phyloP scores from a whole-genome alignment of 2,329 filamentous ascomycete species.

The Myotisia sp. region DNA sequence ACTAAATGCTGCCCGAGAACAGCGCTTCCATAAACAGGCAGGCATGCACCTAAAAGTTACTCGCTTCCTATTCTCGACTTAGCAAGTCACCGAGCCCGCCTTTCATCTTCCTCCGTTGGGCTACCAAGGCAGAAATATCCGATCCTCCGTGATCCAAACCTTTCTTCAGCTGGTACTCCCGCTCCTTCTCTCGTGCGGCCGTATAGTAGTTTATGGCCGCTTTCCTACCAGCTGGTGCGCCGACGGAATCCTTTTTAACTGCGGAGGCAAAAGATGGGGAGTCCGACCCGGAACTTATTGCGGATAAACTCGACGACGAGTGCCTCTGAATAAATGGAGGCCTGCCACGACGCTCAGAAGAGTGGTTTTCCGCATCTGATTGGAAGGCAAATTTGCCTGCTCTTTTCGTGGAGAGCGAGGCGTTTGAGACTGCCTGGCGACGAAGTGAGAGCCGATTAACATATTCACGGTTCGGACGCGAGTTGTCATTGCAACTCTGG shows the following conservation, averaged over 20 bases:
- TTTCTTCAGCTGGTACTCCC: conserved; percentile 39
- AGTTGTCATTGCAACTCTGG: conserved; percentile 24
- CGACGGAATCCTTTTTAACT: conserved; percentile 4
- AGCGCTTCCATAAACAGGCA: too few relatives aligned
- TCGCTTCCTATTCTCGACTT: too few relatives aligned
- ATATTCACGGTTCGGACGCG: conserved; percentile 29
- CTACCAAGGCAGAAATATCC: conserved; percentile 1
- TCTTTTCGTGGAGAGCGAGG: conserved; percentile 18
- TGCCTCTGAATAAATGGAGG: conserved; percentile 17
- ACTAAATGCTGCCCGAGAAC: too few relatives aligned
- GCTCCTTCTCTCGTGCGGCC: conserved; percentile 43
- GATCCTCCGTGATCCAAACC: conserved; percentile 29
- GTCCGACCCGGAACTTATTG: background rate
- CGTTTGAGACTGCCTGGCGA: conserved; percentile 32
- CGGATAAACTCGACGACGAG: background rate
- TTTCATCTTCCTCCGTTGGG: conserved; percentile 19
- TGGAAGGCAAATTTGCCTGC: conserved; percentile 24
- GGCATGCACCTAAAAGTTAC: too few relatives aligned
- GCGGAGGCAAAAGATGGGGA: conserved; percentile 16
- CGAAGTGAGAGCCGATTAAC: conserved; percentile 33
- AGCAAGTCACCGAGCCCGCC: conserved; percentile 24
- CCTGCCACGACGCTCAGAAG: conserved; percentile 20
- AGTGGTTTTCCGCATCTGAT: conserved; percentile 12
- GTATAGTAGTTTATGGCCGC: conserved; percentile 45
- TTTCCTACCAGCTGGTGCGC: conserved; percentile 32